Evolutionary conservation across 176 grass and related monocot species (phyloP).

Genomic region (Musa troglodytarum): DNA sequence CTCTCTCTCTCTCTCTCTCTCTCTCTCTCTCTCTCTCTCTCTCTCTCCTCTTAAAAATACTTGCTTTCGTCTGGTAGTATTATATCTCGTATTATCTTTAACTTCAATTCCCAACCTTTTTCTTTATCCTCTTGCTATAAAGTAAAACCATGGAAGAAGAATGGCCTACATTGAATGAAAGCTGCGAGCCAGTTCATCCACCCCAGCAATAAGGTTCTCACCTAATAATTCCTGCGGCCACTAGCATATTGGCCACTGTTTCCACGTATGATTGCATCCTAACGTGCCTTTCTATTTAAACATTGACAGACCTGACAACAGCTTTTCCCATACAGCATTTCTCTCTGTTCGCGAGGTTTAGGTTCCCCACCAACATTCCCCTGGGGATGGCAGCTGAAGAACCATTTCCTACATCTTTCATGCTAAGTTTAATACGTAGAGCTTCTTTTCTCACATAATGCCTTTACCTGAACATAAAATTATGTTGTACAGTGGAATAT

Average conservation of each 20-base stretch:
- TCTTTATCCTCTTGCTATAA: neutral
- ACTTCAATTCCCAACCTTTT: neutral
- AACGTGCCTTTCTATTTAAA: neutral
- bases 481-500: no score
- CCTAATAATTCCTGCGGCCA: slow-evolving; percentile 7
- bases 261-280: no score
- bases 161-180: neutral
- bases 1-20: neutral
- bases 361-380: slow-evolving; percentile 3
- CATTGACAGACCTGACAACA: neutral
- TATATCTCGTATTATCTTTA: neutral
- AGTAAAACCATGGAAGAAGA: neutral
- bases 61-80: neutral
- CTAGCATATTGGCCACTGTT: neutral
- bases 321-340: neutral
- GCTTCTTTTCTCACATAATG: no score
- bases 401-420: neutral
- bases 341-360: neutral
- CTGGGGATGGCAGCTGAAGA: neutral
- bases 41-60: neutral
- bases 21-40: neutral
- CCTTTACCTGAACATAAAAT: no score
- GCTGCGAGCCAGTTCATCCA: neutral
- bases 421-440: no score
- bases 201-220: slow-evolving; percentile 3